Conservation (phyloP, 306 rosid genomes). For the Pterocarpus santalinus region DNA sequence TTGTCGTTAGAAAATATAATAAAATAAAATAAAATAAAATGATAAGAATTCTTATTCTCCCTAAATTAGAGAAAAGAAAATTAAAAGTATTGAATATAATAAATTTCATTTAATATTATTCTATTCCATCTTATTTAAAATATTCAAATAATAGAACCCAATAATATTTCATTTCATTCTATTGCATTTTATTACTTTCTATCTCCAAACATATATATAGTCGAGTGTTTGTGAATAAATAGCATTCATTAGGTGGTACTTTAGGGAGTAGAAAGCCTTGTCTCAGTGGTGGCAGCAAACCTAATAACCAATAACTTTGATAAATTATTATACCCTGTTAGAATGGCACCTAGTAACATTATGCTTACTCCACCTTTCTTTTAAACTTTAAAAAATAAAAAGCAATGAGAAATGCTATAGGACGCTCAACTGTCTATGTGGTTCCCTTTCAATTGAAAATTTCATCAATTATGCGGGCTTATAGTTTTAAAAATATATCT, state of each 20-base stretch:
- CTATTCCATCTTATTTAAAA: not conserved
- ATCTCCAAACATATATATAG: not conserved
- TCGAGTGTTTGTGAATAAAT: not conserved
- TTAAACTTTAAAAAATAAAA: not conserved
- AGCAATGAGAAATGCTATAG: not conserved
- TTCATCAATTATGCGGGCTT: not conserved
- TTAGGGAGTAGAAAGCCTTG: not conserved
- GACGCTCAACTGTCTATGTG: not conserved
- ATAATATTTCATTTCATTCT: not conserved
- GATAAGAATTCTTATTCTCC: too few species aligned
- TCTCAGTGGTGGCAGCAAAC: slow-evolving; percentile 53
- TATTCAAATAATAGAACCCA: too few species aligned
- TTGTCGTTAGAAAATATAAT: not conserved
- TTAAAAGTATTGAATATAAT: too few species aligned
- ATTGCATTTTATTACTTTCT: not conserved
- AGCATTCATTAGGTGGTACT: not conserved
- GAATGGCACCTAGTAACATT: not conserved
- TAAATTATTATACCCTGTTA: not conserved
- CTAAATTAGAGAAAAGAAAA: too few species aligned
- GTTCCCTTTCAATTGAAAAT: not conserved
- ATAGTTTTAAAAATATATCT: not conserved
- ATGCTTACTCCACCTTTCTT: not conserved
- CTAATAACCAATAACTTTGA: slow-evolving; percentile 15
- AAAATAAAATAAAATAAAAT: too few species aligned
- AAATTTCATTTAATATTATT: too few species aligned